Base-by-base conservation (phyloP, 2,329 filamentous ascomycete species). In the Daldinia eschscholtzii region DNA sequence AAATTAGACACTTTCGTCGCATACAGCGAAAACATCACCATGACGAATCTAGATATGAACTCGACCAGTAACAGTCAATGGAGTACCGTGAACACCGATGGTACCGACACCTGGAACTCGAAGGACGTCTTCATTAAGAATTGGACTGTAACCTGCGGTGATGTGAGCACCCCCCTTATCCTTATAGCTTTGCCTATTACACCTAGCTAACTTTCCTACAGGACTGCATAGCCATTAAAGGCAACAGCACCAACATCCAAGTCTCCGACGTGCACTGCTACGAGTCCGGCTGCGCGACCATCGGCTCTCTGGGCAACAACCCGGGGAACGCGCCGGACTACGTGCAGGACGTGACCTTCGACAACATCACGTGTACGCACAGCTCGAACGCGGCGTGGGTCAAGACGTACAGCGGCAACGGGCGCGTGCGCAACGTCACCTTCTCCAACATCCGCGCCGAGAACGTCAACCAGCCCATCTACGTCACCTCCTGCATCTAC, bases 41-140 rank as follows among this genome's bases (percentile, higher is more conserved):
- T 86, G 79, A 84, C 82, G 9, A 86, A 86, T 65, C 76, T 86
- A n/a, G 83, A 84, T 59, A 85, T 86, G 80, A 83, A 83, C 69
- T 80, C 84, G 0, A 82, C 80, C 2, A 84, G 81, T 37, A 79
- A 79, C 60, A 81, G 80, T 30, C 78, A 81, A 61, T 83, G 81
- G 80, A 79, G 73, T 41, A 83, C 83, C 1, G 80, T 84, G 13
- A 86, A 86, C 66, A 86, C 84, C 1, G 84, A 86, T 70, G 84
- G 84, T 3, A 80, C 81, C 56, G 83, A 86, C 65, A 83, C 83
- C 28, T 86, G 83, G 82, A 85, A 85, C 73, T 84, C 83, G 13
- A 81, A 81, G 53, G 80, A 83, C 56, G 78, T 86, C 28, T 74
- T 77, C 2, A 80, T 85, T 35, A 75, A 75, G 15, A 86, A 86